Evolutionary conservation across 495 filamentous ascomycete species (phyloP), one percentile per base, ranked within the genome.

Genomic region (Penicillium pulvis): DNA sequence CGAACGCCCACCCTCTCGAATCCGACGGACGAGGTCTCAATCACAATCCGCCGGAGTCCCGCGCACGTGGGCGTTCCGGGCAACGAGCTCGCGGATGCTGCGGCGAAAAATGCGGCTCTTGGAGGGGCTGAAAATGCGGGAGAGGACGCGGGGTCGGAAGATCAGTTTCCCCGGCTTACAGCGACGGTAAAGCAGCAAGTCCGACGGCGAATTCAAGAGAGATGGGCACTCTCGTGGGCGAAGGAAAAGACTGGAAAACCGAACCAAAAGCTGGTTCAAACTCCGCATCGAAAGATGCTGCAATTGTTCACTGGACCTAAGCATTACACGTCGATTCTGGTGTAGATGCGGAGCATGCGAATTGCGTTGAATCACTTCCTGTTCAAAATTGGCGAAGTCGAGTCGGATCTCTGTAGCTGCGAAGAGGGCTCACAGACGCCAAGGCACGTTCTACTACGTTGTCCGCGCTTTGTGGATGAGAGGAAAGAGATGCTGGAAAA

Each of bases 61-160:
- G 55, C 47, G 2, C 55, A 57, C 14, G 16, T 30, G 26, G 55
- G 55, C 26, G 35, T 57, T 2, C 9, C 19, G 2, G 46, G 46
- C 2, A 57, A 57, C n/a, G 55, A 57, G 48, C 24, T 52, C 6
- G 55, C 30, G 8, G 47, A 57, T 9, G 7, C 16, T 24, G 33
- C 31, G 31, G 51, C 51, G 9, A 53, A 53, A n/a, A 31, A 53
- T 9, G 51, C 51, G 9, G 48, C 58, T 31, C 3, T 36, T 36
- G 33, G 16, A 41, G 39, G 39, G 39, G 39, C 11, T 16, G 39
- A 16, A n/a, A 14, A 4, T 36, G 31, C 6, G 31, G 6, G 31
- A 33, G 30, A 33, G 31, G 4, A 2, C 3, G 39, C 39, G 39
- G 39, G 39, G 39, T 6, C 39, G 39, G 39, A 41, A n/a, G 33